A percentile compares a stretch with the other conserved stretches of the same genome.
Conservation (phyloP, 805 yeast species). For the Limtongia smithiae region DNA sequence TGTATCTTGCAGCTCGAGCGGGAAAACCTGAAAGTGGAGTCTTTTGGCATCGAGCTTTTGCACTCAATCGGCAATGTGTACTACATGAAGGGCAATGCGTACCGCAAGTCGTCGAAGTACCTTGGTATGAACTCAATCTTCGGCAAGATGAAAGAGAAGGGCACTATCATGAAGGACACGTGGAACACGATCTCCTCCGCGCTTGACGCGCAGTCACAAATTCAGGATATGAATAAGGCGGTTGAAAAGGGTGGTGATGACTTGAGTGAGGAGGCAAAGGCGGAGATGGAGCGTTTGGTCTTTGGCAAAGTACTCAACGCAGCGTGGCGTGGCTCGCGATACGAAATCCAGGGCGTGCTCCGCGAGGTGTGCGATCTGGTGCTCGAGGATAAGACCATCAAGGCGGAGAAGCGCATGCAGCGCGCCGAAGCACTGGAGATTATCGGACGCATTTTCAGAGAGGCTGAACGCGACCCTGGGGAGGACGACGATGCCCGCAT, state of each 20-base stretch:
- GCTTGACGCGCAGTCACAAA: constrained; percentile 75
- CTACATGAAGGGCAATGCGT: constrained; percentile 67
- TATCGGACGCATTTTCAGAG: constrained; percentile 66
- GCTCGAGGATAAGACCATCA: constrained; percentile 62
- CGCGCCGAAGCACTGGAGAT: constrained; percentile 77
- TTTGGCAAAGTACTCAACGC: constrained; percentile 89
- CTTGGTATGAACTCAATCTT: constrained; percentile 84
- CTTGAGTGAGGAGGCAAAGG: constrained; percentile 58
- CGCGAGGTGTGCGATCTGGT: constrained; percentile 80
- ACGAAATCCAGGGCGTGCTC: constrained; percentile 75
- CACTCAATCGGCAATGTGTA: constrained; percentile 77
- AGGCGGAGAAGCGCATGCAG: constrained; percentile 56
- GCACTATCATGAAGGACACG: constrained; percentile 77
- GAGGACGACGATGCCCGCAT: constrained; percentile 88
- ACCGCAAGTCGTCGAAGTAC: constrained; percentile 67
- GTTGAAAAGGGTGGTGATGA: constrained; percentile 58
- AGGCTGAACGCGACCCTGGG: constrained; percentile 69
- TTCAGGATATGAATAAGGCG: constrained; percentile 69
- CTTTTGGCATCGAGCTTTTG: constrained; percentile 86
- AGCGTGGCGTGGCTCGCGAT: constrained; percentile 91
- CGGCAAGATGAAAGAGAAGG: constrained; percentile 78
- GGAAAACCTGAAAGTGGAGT: constrained; percentile 86
- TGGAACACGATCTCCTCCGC: constrained; percentile 78
- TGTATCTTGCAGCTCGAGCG: constrained; percentile 58
- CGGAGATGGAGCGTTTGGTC: constrained; percentile 74